Evolutionary conservation across 441 rosid species (phyloP).

Genomic region (Jatropha podagrica): DNA sequence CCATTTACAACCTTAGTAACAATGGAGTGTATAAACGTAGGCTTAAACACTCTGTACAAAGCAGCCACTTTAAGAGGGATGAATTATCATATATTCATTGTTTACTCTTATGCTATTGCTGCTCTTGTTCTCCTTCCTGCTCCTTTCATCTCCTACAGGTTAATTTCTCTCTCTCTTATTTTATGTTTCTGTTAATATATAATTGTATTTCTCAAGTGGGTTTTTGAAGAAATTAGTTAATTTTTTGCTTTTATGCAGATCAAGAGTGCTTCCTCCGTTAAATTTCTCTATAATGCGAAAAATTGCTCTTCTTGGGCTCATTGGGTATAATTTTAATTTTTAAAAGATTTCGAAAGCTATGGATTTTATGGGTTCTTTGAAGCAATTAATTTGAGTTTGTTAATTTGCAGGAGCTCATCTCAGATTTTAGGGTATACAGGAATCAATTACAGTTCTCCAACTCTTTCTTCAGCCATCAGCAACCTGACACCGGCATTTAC

Average conservation of each 20-base stretch:
- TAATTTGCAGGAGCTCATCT: constrained; percentile 21
- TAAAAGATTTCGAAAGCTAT: no score
- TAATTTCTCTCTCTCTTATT: neutral
- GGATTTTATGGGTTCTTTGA: neutral
- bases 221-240: neutral
- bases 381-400: no score
- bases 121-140: constrained; percentile 32
- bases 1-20: constrained; percentile 24
- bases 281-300: constrained; percentile 22
- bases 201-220: neutral
- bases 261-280: constrained; percentile 29
- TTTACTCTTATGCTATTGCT: constrained; percentile 29
- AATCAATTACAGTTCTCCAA: constrained; percentile 26
- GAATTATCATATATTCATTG: constrained; percentile 28
- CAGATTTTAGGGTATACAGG: constrained; percentile 33
- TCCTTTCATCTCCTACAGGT: constrained; percentile 33
- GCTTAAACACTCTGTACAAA: constrained; percentile 29
- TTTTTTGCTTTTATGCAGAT: constrained; percentile 12
- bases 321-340: constrained; percentile 18
- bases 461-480: constrained; percentile 32
- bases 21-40: constrained; percentile 31
- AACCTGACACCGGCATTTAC: constrained; percentile 35
- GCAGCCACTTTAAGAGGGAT: constrained; percentile 29
- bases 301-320: constrained; percentile 32
- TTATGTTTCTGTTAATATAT: neutral